Base-by-base conservation (phyloP, 805 yeast genomes). In the Kluyveromyces starmeri region DNA sequence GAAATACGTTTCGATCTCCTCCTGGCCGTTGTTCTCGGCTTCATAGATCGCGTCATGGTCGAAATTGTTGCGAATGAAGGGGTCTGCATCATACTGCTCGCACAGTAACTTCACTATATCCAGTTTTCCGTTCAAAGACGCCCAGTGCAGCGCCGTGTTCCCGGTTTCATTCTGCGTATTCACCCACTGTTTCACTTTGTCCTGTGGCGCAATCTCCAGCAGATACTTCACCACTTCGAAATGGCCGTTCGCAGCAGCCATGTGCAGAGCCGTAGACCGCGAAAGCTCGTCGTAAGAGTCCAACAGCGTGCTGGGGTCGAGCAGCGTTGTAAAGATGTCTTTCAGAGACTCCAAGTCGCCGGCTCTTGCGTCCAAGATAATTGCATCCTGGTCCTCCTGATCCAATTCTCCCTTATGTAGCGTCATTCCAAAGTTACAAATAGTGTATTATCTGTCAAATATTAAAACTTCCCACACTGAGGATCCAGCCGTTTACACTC, bases 111-210 rank as follows among this genome's bases (percentile, higher is more conserved):
- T 61, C 14, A 84, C 89, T 7, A 79, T 64, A 3, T 71, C 77
- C 38, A 84, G 57, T 48, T 86, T 86, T 1, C 96, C 97, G 49
- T 83, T 86, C 44, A 76, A 71, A 1, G 94, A 71, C 1, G 97
- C 96, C 99, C 99, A 92, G 56, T 92, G 97, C 43, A 92, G 66
- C 1, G 97, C 82, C 0, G 98, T 88, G 56, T 92, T 92, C 2
- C 97, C 98, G 14, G 81, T 74, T 32, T 74, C 81, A 53, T 92
- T 92, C 36, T 64, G 67, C 13, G 58, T 50, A 40, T 73, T 70
- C 13, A 75, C 68, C 26, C 71, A 57, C 11, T 46, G 42, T n/a
- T 53, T 58, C 11, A 74, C 73, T 7, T 74, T 68, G 20, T 55
- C 64, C 6, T 56, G 61, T 20, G 63, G 55, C 1, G 68, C 48